A percentile compares a stretch with the other conserved stretches of the same genome.
Evolutionary conservation across 257 asterid genomes (phyloP).

Genomic region (Paulownia fortunei): DNA sequence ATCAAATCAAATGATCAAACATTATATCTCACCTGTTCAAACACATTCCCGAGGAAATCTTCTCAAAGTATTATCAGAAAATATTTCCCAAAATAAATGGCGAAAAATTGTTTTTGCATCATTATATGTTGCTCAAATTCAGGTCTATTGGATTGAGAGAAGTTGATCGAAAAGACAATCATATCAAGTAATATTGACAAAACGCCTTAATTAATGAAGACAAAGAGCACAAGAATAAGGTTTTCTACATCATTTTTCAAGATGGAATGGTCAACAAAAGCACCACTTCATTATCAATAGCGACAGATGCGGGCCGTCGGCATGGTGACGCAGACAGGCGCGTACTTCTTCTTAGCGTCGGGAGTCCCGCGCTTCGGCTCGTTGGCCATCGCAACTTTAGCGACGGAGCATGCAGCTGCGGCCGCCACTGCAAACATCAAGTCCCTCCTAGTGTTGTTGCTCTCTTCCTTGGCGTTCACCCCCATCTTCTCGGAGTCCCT

Average conservation of each 20-base stretch:
- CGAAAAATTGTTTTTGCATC: too few relatives aligned
- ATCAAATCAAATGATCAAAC: too few relatives aligned
- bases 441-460: constrained; percentile 60
- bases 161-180: neutral
- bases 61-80: too few relatives aligned
- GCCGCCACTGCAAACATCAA: constrained; percentile 65
- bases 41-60: too few relatives aligned
- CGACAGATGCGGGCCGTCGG: constrained; percentile 73
- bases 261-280: neutral
- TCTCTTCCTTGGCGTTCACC: constrained; percentile 37
- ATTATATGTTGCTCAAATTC: too few relatives aligned
- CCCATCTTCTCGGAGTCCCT: constrained; percentile 42
- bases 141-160: too few relatives aligned
- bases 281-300: constrained; percentile 33
- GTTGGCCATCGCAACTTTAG: constrained; percentile 57
- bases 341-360: constrained; percentile 77
- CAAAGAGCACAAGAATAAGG: neutral
- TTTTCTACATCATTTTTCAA: constrained; percentile 12
- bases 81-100: too few relatives aligned
- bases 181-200: neutral
- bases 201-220: neutral
- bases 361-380: constrained; percentile 59
- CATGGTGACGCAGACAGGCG: constrained; percentile 71
- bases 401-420: constrained; percentile 53
- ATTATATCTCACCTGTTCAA: too few relatives aligned